These are phyloP conservation scores for Yamagishiella unicocca DNA, from an alignment of 139 green algal genomes.

Conservation along the genomic window DNA sequence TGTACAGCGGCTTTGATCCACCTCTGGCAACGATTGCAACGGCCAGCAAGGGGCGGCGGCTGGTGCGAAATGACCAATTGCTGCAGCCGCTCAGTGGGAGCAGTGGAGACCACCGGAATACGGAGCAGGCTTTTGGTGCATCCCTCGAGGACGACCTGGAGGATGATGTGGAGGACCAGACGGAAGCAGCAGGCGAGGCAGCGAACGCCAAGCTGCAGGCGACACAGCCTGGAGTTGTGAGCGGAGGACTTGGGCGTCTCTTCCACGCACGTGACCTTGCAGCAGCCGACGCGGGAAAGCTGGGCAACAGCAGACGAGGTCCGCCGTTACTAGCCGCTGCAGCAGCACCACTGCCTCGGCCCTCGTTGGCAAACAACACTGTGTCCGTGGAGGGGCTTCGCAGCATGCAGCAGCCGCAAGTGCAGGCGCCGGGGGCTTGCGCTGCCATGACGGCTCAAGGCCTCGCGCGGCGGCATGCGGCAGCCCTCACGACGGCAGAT, in stretches of 20 bases:
- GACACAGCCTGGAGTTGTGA: too few relatives aligned
- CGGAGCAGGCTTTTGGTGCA: background rate
- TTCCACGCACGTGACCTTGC: too few relatives aligned
- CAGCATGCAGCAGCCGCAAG: background rate
- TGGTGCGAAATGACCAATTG: slow-evolving; percentile 18
- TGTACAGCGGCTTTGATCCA: slow-evolving; percentile 44
- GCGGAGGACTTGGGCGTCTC: too few relatives aligned
- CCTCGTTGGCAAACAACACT: background rate
- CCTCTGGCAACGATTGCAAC: slow-evolving; percentile 20
- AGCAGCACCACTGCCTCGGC: background rate
- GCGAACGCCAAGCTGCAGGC: background rate
- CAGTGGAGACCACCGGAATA: background rate
- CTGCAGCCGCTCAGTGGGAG: background rate
- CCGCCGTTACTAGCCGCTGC: background rate
- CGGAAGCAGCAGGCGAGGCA: background rate
- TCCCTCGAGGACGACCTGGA: slow-evolving; percentile 31
- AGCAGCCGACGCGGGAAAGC: too few relatives aligned
- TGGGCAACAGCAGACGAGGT: too few relatives aligned
- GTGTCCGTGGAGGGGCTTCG: slow-evolving; percentile 9
- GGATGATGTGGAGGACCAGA: background rate
- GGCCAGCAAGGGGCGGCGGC: background rate
- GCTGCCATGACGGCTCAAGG: background rate
- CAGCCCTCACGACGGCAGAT: too few relatives aligned
- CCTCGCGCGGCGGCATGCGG: too few relatives aligned
- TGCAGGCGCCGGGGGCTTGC: background rate